Conservation (phyloP, 2,329 filamentous ascomycete species). For the Colletotrichum liaoningense region DNA sequence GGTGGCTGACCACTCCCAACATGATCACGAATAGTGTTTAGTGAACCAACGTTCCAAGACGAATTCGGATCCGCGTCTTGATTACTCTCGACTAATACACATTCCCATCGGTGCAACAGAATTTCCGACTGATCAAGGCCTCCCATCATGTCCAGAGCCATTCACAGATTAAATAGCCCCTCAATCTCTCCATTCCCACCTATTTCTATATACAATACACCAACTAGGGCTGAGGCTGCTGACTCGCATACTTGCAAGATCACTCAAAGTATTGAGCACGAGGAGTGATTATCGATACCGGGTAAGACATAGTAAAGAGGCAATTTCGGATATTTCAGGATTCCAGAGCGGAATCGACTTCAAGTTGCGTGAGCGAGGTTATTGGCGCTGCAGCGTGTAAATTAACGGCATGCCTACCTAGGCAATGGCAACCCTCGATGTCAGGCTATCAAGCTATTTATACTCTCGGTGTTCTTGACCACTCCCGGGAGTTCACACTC, state of each 20-base stretch:
- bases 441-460: too few relatives aligned
- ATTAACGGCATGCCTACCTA: too few relatives aligned
- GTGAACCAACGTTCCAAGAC: neutral
- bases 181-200: neutral
- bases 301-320: too few relatives aligned
- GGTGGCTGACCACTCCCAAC: neutral
- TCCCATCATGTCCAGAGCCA: neutral
- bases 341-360: too few relatives aligned
- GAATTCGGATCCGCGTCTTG: neutral
- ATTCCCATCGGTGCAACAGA: neutral
- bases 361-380: too few relatives aligned
- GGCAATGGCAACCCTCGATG: too few relatives aligned
- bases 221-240: neutral
- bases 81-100: neutral
- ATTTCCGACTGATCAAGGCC: neutral
- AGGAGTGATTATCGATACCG: neutral
- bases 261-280: neutral
- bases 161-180: neutral
- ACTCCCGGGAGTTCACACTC: too few relatives aligned
- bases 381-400: too few relatives aligned
- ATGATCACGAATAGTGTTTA: neutral
- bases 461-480: too few relatives aligned
- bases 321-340: too few relatives aligned
- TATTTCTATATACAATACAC: neutral
- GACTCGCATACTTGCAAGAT: neutral